Evolutionary conservation across 1,284 basidiomycete genomes (phyloP), one percentile per base, ranked within the genome.

Genomic region (Phylloporus sp.): DNA sequence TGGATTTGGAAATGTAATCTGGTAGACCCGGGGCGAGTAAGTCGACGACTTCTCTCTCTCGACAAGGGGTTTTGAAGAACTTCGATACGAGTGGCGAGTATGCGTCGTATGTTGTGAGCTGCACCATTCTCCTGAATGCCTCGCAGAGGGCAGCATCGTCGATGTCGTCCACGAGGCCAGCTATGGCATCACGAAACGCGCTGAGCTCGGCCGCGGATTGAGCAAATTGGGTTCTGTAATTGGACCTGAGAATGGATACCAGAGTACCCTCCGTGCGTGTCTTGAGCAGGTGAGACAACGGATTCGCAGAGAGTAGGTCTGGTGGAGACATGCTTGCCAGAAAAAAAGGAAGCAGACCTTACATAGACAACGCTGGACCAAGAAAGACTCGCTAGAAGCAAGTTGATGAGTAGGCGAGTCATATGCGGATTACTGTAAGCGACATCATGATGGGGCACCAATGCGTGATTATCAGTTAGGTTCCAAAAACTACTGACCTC

Each of bases 21-120:
- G 71, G 71, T 4, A 72, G 63, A 8, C 71, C 71, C 1, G 71
- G 71, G 12, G 71, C 66, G 15, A 72, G 63, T 25, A 72, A 55
- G 41, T 72, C 49, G 35, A 35, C 20, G 19, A 64, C 37, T 5
- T n/a, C 45, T 6, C n/a, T 52, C 27, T 59, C 57, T 19, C 25
- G 57, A n/a, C 63, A 64, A 2, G 63, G 57, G 29, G 14, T 59
- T 27, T 59, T 43, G 45, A 49, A 47, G 56, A 49, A 57, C 45
- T 11, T 64, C 45, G 56, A 47, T 10, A 64, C 11, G 35, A 64
- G 49, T 14, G 63, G 45, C 12, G 45, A 37, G 43, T 49, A 59
- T 11, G 45, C 56, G 1, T 64, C 56, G 17, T 59, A 64, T 19
- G 63, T 59, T 17, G 63, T 59, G n/a, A 52, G 57, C n/a, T 29